Conservation (phyloP, 139 green algal species). For the Klebsormidium nitens region DNA sequence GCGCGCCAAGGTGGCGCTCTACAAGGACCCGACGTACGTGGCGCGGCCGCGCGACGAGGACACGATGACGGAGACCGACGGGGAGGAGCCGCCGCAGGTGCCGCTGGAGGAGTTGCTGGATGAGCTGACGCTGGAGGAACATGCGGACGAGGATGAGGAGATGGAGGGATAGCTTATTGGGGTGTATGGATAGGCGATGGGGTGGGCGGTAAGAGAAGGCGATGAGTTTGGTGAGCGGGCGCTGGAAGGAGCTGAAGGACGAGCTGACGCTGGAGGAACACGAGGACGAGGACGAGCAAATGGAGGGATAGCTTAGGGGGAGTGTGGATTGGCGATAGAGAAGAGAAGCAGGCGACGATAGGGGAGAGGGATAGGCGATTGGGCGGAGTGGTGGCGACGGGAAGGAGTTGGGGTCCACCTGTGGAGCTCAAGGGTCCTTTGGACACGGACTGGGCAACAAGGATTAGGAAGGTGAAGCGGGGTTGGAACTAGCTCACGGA, state of each 20-base stretch:
- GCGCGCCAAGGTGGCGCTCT: constrained; percentile 46
- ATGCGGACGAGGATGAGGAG: constrained; percentile 30
- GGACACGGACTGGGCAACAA: no score
- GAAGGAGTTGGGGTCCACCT: constrained; percentile 93
- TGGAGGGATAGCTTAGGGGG: not conserved
- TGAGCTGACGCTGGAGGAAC: constrained; percentile 54
- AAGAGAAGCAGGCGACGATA: no score
- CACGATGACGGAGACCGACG: constrained; percentile 19
- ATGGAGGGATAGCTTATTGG: not conserved
- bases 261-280: constrained; percentile 55
- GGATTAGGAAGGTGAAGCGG: no score
- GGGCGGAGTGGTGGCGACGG: no score
- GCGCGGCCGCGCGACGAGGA: not conserved
- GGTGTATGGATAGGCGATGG: not conserved
- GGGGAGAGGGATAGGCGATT: no score
- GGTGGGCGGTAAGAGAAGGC: no score
- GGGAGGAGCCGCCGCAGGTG: constrained; percentile 61
- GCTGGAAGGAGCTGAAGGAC: constrained; percentile 90
- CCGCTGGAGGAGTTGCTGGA: constrained; percentile 92
- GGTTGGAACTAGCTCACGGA: no score
- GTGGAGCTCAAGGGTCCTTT: no score
- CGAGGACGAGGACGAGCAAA: constrained; percentile 26
- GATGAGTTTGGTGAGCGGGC: no score
- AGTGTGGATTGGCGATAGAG: not conserved
- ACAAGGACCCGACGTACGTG: constrained; percentile 29